A percentile compares a stretch with the other conserved stretches of the same genome.
Conservation (phyloP, 208 protist genomes). For the Trichomonas vaginalis region DNA sequence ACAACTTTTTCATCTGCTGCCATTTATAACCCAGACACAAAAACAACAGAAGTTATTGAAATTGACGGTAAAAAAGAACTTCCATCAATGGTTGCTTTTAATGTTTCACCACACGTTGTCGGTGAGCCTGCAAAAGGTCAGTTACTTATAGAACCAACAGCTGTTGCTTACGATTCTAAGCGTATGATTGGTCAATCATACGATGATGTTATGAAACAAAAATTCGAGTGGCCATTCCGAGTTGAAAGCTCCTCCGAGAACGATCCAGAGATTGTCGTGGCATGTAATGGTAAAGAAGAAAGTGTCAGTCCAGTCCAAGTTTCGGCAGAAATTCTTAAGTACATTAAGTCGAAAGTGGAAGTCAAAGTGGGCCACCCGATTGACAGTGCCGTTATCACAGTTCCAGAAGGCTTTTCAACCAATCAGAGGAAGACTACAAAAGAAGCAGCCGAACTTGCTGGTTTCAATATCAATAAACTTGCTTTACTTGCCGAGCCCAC, state of each 20-base stretch:
- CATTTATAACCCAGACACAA: constrained; percentile 38
- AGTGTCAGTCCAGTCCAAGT: constrained; percentile 74
- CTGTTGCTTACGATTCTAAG: constrained; percentile 75
- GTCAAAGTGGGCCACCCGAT: constrained; percentile 63
- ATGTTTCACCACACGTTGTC: constrained; percentile 34
- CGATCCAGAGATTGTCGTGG: constrained; percentile 62
- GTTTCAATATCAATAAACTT: constrained; percentile 78
- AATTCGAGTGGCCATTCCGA: constrained; percentile 74
- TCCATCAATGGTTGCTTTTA: constrained; percentile 92
- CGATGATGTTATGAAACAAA: constrained; percentile 64
- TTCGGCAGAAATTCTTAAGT: constrained; percentile 72
- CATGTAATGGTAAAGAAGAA: constrained; percentile 55
- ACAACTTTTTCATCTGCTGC: constrained; percentile 48
- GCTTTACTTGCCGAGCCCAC: constrained; percentile 96
- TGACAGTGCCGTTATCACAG: constrained; percentile 52
- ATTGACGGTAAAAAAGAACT: constrained; percentile 94
- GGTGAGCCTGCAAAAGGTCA: constrained; percentile 79
- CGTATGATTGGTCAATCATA: constrained; percentile 66
- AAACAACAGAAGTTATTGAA: constrained; percentile 87
- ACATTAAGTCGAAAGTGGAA: constrained; percentile 57
- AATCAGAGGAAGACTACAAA: constrained; percentile 85
- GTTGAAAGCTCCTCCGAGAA: constrained; percentile 54
- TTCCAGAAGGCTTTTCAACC: constrained; percentile 95
- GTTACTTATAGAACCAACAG: constrained; percentile 47
- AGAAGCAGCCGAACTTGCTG: constrained; percentile 81